Evolutionary conservation across 306 rosid genomes (phyloP).

Genomic region (Rosa lucieae): DNA sequence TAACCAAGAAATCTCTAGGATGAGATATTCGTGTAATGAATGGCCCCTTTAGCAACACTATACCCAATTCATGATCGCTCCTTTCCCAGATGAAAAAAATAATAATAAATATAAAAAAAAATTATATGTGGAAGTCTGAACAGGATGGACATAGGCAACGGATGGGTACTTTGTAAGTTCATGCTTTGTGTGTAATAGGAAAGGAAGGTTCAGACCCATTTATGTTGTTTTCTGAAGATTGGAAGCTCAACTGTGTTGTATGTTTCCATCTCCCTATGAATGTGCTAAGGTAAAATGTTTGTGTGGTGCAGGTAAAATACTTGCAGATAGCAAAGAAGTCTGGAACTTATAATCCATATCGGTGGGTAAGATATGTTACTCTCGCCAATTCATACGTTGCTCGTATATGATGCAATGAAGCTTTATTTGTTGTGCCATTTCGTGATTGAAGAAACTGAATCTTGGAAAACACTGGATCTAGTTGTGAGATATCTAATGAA

Average conservation of each 20-base stretch:
- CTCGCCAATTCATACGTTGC: constrained; percentile 80
- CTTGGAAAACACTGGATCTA: constrained; percentile 1
- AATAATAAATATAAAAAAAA: too few relatives aligned
- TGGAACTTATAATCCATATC: constrained; percentile 63
- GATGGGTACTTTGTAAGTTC: background rate
- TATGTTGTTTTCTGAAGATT: background rate
- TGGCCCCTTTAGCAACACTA: background rate
- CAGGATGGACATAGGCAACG: background rate
- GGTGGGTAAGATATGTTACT: constrained; percentile 90
- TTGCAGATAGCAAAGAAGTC: constrained; percentile 84
- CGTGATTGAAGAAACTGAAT: constrained; percentile 13
- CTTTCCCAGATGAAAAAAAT: background rate
- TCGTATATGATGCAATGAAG: constrained; percentile 50
- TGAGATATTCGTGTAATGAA: background rate
- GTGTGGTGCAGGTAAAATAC: constrained; percentile 68
- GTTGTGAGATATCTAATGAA: constrained; percentile 18
- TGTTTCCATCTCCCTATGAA: constrained; percentile 13
- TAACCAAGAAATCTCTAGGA: background rate
- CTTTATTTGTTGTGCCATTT: constrained; percentile 12
- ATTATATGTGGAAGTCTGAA: background rate
- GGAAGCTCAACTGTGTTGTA: constrained; percentile 2
- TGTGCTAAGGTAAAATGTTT: constrained; percentile 20
- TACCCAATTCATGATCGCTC: background rate
- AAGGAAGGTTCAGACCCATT: background rate
- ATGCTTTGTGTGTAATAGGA: constrained; percentile 15